Conservation (phyloP, 208 protist genomes). For the Leishmania lainsoni region DNA sequence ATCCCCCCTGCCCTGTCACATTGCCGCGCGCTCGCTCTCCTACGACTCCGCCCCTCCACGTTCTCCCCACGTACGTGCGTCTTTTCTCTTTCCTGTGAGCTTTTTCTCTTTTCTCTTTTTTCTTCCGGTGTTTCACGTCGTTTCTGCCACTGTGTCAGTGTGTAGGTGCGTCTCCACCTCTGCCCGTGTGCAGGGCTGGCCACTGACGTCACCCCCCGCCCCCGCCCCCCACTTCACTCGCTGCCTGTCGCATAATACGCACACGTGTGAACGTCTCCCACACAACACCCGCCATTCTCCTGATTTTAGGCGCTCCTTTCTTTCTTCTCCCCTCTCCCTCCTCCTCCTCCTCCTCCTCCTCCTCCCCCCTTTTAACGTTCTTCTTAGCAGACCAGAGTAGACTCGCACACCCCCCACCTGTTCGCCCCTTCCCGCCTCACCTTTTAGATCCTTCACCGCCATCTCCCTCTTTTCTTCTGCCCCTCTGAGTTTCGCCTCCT, state of each 20-base stretch:
- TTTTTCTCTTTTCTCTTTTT: background rate
- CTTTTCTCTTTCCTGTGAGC: slow-evolving; percentile 1
- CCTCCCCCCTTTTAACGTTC: too few relatives aligned
- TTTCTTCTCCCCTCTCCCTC: background rate
- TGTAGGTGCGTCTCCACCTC: background rate
- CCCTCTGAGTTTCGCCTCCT: background rate
- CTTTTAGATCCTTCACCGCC: slow-evolving; percentile 5
- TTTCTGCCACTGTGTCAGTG: background rate
- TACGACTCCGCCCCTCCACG: background rate
- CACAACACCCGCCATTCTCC: background rate
- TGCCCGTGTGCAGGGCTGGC: background rate
- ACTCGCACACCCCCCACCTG: background rate
- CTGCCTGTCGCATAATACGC: background rate
- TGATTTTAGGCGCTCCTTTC: background rate
- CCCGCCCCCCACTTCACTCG: background rate
- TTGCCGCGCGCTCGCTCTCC: background rate
- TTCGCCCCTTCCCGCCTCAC: background rate
- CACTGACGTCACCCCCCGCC: background rate
- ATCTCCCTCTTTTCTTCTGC: background rate
- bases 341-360: too few relatives aligned
- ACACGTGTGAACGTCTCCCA: background rate
- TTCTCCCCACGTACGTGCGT: background rate
- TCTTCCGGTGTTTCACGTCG: background rate
- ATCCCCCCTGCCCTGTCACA: background rate
- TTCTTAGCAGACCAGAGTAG: background rate